These are phyloP conservation scores for Magnolia changhungtana DNA, from an alignment of 164 flowering plant genomes.

Conservation along the genomic window DNA sequence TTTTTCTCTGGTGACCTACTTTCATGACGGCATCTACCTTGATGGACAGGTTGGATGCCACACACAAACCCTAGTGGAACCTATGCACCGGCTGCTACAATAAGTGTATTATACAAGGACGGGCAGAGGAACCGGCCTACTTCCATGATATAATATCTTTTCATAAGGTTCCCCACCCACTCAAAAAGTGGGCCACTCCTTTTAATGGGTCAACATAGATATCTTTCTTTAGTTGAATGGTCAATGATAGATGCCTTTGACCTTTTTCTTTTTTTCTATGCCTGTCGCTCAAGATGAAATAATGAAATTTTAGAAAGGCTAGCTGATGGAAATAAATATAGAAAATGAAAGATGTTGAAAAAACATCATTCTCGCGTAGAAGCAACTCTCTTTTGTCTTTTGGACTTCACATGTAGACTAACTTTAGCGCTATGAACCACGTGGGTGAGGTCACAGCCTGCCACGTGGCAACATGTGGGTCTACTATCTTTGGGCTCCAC, in stretches of 20 bases:
- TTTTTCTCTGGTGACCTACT: too few species aligned
- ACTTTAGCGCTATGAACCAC: too few species aligned
- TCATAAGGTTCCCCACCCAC: constrained; percentile 5
- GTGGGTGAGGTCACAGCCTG: too few species aligned
- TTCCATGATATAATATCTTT: not conserved
- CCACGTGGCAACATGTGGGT: too few species aligned
- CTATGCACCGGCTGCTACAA: too few species aligned
- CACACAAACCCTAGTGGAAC: too few species aligned
- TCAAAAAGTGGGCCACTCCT: not conserved
- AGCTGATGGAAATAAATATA: not conserved
- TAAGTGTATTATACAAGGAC: not conserved
- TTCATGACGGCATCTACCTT: too few species aligned
- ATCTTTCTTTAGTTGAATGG: not conserved
- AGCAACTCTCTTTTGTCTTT: not conserved
- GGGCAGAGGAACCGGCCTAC: not conserved
- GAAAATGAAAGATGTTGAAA: not conserved
- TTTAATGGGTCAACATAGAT: constrained; percentile 1
- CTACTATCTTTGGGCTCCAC: too few species aligned
- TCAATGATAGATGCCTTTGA: not conserved
- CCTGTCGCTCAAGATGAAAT: not conserved
- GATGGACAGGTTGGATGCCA: too few species aligned
- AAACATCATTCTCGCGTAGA: not conserved
- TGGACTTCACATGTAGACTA: too few species aligned
- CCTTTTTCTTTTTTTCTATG: not conserved
- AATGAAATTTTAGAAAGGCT: not conserved